Evolutionary conservation across 768 basidiomycete genomes (phyloP).

Genomic region (Cubamyces lactineus): DNA sequence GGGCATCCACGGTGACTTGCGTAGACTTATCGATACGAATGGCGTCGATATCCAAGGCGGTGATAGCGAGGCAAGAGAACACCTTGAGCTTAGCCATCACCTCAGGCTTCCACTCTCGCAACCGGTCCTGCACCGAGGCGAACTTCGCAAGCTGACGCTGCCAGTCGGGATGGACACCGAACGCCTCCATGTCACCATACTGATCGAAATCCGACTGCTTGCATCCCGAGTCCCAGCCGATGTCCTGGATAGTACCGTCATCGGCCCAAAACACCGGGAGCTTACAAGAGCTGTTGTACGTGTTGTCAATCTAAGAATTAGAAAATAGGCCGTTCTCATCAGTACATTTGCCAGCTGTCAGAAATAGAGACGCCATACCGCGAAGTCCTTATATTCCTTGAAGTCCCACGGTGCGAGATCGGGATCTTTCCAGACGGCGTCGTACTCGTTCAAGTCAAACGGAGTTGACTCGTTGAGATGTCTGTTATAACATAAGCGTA

Average conservation of each 20-base stretch:
- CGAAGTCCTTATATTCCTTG: conserved; percentile 81
- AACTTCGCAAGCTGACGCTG: conserved; percentile 94
- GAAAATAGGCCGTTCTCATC: conserved; percentile 5
- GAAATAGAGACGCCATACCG: conserved; percentile 42
- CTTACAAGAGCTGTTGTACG: conserved; percentile 71
- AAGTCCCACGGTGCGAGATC: conserved; percentile 85
- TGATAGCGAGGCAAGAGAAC: conserved; percentile 87
- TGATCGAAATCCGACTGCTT: conserved; percentile 88
- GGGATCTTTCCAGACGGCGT: conserved; percentile 74
- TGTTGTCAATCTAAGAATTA: conserved; percentile 62
- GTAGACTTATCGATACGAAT: conserved; percentile 97
- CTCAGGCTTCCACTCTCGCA: conserved; percentile 85
- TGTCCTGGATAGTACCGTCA: conserved; percentile 62
- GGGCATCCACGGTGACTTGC: conserved; percentile 83
- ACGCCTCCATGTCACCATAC: conserved; percentile 96
- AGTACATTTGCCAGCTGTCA: background rate
- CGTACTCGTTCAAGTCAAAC: conserved; percentile 76
- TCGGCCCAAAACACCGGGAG: conserved; percentile 84
- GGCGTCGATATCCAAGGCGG: conserved; percentile 87
- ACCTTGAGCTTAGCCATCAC: conserved; percentile 78
- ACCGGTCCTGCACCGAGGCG: conserved; percentile 94
- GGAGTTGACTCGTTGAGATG: conserved; percentile 81
- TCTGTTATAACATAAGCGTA: conserved; percentile 42
- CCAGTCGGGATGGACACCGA: conserved; percentile 95
- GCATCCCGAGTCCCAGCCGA: conserved; percentile 69